Percentiles rank a stretch among this genome's conserved stretches.
Conservation (phyloP, 495 filamentous ascomycete genomes). For the Friedmanniomyces endolithicus region DNA sequence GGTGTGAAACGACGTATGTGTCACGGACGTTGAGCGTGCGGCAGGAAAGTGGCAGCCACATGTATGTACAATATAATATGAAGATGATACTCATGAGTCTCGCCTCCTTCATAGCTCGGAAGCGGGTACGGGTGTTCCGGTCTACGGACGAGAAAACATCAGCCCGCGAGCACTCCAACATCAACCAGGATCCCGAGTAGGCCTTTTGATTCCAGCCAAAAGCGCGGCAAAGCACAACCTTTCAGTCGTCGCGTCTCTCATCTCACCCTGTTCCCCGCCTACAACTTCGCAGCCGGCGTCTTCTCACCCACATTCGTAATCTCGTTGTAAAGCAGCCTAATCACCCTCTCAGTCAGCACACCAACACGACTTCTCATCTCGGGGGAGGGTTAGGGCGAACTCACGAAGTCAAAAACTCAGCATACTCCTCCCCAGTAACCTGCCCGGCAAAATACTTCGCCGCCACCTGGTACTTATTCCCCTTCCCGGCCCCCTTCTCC, state of each 20-base stretch:
- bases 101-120: background rate
- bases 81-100: background rate
- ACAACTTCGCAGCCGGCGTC: slow-evolving; percentile 66
- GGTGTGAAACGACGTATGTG: background rate
- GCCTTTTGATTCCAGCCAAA: background rate
- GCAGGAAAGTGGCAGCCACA: background rate
- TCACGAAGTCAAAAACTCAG: slow-evolving; percentile 85
- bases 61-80: background rate
- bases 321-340: slow-evolving; percentile 82
- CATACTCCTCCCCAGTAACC: slow-evolving; percentile 94
- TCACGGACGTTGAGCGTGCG: background rate
- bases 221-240: background rate
- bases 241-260: background rate
- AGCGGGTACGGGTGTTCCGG: slow-evolving; percentile 3
- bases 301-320: slow-evolving; percentile 65
- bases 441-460: slow-evolving; percentile 85
- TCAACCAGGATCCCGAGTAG: too few relatives aligned
- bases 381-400: slow-evolving; percentile 22
- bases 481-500: slow-evolving; percentile 62
- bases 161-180: too few relatives aligned
- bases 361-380: too few relatives aligned
- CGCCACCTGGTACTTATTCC: slow-evolving; percentile 84
- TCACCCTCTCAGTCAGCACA: slow-evolving; percentile 10
- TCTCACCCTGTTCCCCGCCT: slow-evolving; percentile 19
- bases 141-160: slow-evolving; percentile 1